Evolutionary conservation across 768 basidiomycete species (phyloP).

Genomic region (Gloeostereum incarnatum): DNA sequence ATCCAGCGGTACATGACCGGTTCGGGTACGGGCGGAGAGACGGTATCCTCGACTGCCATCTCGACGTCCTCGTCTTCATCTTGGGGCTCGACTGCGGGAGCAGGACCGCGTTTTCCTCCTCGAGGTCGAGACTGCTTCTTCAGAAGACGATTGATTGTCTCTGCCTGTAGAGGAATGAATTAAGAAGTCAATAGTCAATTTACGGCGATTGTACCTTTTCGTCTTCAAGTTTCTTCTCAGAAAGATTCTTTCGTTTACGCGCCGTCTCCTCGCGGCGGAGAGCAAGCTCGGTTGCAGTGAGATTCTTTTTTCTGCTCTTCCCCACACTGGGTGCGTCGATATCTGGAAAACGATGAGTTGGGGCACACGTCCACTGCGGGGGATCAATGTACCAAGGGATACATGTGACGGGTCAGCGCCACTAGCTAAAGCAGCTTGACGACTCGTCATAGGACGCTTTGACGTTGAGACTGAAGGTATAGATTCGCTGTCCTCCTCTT

Average conservation of each 20-base stretch:
- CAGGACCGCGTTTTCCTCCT: slow-evolving; percentile 43
- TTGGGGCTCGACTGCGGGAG: slow-evolving; percentile 33
- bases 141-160: slow-evolving; percentile 83
- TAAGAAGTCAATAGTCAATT: neutral
- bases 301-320: slow-evolving; percentile 50
- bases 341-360: slow-evolving; percentile 2
- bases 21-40: slow-evolving; percentile 12
- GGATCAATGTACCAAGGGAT: slow-evolving; percentile 36
- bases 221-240: slow-evolving; percentile 78
- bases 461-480: slow-evolving; percentile 4
- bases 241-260: slow-evolving; percentile 70
- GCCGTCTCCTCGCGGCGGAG: slow-evolving; percentile 74
- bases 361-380: neutral
- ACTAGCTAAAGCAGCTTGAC: slow-evolving; percentile 66
- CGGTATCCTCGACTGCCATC: slow-evolving; percentile 25
- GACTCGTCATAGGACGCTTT: slow-evolving; percentile 37
- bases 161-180: slow-evolving; percentile 36
- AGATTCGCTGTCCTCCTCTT: slow-evolving; percentile 22
- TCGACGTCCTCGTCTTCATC: slow-evolving; percentile 33
- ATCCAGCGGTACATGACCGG: slow-evolving; percentile 71
- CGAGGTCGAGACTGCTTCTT: slow-evolving; percentile 75
- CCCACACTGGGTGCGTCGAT: slow-evolving; percentile 2
- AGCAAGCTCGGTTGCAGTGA: slow-evolving; percentile 67
- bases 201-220: slow-evolving; percentile 51
- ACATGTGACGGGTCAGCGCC: slow-evolving; percentile 64